Evolutionary conservation across 345 rosid species (phyloP).

Genomic region (Syzygium aqueum): DNA sequence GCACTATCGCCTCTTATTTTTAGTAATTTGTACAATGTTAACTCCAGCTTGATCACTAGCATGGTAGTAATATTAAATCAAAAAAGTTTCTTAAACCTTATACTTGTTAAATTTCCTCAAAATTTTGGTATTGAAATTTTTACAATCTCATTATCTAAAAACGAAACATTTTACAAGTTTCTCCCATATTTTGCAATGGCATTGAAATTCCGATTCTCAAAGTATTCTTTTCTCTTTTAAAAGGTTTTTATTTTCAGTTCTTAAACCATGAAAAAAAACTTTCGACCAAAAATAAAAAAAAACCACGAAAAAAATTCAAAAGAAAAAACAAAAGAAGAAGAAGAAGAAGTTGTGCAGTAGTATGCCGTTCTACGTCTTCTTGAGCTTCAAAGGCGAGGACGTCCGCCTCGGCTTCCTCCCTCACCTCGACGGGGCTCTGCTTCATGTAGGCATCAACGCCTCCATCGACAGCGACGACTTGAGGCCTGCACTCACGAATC

Average conservation of each 20-base stretch:
- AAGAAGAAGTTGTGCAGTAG: too few relatives aligned
- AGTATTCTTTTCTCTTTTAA: neutral
- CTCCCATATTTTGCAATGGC: neutral
- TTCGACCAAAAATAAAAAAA: too few relatives aligned
- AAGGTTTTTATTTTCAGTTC: neutral
- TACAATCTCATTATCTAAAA: neutral
- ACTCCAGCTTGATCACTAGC: neutral
- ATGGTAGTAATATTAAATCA: neutral
- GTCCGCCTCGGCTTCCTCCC: neutral
- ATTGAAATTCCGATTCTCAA: neutral
- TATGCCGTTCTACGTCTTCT: neutral
- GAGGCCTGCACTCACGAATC: neutral
- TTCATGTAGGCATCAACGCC: neutral
- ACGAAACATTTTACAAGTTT: too few relatives aligned
- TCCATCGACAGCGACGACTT: neutral
- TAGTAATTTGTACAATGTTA: neutral
- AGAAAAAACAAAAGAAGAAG: too few relatives aligned
- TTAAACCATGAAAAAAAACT: too few relatives aligned
- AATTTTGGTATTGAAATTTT: neutral
- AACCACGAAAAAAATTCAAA: too few relatives aligned
- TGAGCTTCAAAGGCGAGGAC: neutral
- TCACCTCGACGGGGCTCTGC: neutral
- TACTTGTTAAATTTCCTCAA: too few relatives aligned
- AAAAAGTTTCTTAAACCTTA: neutral
- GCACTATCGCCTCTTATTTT: neutral